Percentiles rank a stretch among this genome's conserved stretches.
Conservation (phyloP, 805 yeast genomes). For the Ogataea dorogensis region DNA sequence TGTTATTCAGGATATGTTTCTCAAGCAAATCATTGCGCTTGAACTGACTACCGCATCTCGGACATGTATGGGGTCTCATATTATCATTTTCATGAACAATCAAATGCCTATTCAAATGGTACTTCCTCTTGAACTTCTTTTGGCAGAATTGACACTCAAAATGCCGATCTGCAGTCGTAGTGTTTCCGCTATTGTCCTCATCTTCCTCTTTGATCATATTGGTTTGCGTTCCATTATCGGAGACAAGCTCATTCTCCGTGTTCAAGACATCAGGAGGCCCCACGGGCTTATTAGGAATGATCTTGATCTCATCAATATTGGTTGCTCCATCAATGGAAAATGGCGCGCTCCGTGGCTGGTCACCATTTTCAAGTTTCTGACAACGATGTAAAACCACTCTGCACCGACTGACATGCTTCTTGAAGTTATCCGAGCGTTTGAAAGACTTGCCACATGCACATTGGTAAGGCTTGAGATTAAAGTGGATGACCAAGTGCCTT, state of each 20-base stretch:
- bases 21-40: constrained; percentile 22
- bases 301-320: too few species aligned
- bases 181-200: constrained; percentile 5
- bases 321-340: too few species aligned
- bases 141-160: constrained; percentile 18
- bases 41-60: constrained; percentile 17
- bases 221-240: too few species aligned
- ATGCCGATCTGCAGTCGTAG: constrained; percentile 7
- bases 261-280: too few species aligned
- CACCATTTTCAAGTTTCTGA: background rate
- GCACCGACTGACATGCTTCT: constrained; percentile 24
- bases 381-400: constrained; percentile 10
- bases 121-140: constrained; percentile 21
- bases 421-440: constrained; percentile 27
- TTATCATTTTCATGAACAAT: constrained; percentile 19
- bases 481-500: constrained; percentile 26
- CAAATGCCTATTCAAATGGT: constrained; percentile 23
- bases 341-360: too few species aligned
- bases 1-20: constrained; percentile 18
- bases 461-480: constrained; percentile 24
- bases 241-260: too few species aligned
- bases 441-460: constrained; percentile 28
- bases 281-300: too few species aligned
- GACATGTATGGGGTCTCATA: constrained; percentile 20
- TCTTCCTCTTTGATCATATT: constrained; percentile 2